These are phyloP conservation scores for Teratosphaeriaceae sp. DNA, from an alignment of 2,329 filamentous ascomycete genomes.

Conservation along the genomic window DNA sequence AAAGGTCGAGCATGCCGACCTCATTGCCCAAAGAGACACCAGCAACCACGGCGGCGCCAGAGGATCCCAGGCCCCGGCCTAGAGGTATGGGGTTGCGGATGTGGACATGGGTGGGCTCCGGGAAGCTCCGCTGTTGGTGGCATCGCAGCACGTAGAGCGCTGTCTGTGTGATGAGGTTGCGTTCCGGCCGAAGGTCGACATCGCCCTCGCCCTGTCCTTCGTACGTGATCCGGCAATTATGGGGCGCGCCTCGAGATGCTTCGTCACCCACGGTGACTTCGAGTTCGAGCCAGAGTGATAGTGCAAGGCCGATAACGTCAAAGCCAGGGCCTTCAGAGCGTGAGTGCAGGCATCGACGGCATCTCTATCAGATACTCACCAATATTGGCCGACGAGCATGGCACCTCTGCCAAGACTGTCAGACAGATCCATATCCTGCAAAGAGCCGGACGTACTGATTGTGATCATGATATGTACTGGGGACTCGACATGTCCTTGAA, in stretches of 20 bases:
- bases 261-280: slow-evolving; percentile 66
- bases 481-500: neutral
- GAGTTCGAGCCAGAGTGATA: slow-evolving; percentile 90
- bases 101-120: slow-evolving; percentile 80
- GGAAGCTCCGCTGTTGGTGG: slow-evolving; percentile 79
- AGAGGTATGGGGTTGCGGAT: slow-evolving; percentile 94
- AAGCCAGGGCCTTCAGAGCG: slow-evolving; percentile 65
- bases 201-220: slow-evolving; percentile 73
- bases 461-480: slow-evolving; percentile 10
- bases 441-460: slow-evolving; percentile 12
- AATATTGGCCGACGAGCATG: slow-evolving; percentile 96
- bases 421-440: no score
- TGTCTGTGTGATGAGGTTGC: slow-evolving; percentile 89
- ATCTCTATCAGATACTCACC: slow-evolving; percentile 35
- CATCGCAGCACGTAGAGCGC: slow-evolving; percentile 93
- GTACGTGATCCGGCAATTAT: slow-evolving; percentile 88
- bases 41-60: slow-evolving; percentile 88
- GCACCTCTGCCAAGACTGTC: no score
- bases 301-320: slow-evolving; percentile 91
- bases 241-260: slow-evolving; percentile 50
- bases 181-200: slow-evolving; percentile 75
- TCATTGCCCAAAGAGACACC: slow-evolving; percentile 91
- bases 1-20: slow-evolving; percentile 71
- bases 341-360: slow-evolving; percentile 5
- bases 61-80: slow-evolving; percentile 87